A percentile compares a stretch with the other conserved stretches of the same genome.
Conservation (phyloP, 2,329 filamentous ascomycete species). For the Albophoma yamanashiensis region DNA sequence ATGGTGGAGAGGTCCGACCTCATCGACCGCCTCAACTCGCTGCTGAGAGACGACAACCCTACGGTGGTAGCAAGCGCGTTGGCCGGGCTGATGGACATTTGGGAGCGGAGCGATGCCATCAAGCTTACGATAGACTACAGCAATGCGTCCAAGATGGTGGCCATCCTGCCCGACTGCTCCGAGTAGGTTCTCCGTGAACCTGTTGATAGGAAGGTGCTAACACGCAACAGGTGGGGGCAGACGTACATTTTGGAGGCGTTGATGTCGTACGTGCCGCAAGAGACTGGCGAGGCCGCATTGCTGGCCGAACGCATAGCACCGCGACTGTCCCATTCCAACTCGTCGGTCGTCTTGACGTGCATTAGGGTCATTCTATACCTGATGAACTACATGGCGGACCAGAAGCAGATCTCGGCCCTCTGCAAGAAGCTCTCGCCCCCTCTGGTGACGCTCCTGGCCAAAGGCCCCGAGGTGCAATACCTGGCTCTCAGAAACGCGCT, state of each 20-base stretch:
- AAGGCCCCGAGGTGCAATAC: slow-evolving; percentile 97
- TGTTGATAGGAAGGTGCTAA: not conserved
- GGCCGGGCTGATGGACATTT: slow-evolving; percentile 90
- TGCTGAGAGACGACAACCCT: slow-evolving; percentile 91
- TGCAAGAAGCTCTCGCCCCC: slow-evolving; percentile 92
- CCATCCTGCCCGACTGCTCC: slow-evolving; percentile 91
- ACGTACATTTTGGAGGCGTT: slow-evolving; percentile 96
- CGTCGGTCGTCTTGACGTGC: slow-evolving; percentile 88
- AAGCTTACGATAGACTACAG: slow-evolving; percentile 96
- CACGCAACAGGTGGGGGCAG: slow-evolving; percentile 72
- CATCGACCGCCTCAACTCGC: slow-evolving; percentile 80
- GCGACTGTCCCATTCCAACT: slow-evolving; percentile 94
- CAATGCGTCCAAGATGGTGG: slow-evolving; percentile 96
- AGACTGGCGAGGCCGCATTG: slow-evolving; percentile 75
- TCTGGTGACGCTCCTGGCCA: slow-evolving; percentile 86
- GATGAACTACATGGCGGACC: slow-evolving; percentile 95
- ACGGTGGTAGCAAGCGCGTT: slow-evolving; percentile 93
- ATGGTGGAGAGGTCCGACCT: slow-evolving; percentile 86
- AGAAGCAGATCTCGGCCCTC: slow-evolving; percentile 75
- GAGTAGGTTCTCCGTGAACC: slow-evolving; percentile 52
- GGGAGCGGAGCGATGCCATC: slow-evolving; percentile 95
- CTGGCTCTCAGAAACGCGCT: slow-evolving; percentile 87
- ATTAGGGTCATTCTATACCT: slow-evolving; percentile 94
- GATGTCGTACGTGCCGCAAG: slow-evolving; percentile 95
- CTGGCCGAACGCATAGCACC: slow-evolving; percentile 90